A percentile compares a stretch with the other conserved stretches of the same genome.
These are phyloP conservation scores for Buxus sempervirens DNA, from an alignment of 164 flowering plant species.

Conservation along the genomic window DNA sequence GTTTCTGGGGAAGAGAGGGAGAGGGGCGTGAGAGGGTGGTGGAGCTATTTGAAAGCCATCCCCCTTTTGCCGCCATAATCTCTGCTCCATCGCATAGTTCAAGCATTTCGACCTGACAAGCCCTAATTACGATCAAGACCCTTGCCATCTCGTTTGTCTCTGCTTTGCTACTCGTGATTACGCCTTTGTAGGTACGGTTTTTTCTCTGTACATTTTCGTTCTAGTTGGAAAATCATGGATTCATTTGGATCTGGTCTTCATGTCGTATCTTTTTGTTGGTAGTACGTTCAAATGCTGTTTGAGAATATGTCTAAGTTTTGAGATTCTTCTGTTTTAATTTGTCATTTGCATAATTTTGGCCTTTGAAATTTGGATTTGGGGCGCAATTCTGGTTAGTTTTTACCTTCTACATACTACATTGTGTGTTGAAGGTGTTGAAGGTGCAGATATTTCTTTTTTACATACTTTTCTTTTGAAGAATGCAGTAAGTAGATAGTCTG, in stretches of 20 bases:
- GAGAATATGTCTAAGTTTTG: too few species aligned
- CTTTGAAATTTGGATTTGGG: too few species aligned
- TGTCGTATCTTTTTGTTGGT: not conserved
- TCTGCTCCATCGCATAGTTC: not conserved
- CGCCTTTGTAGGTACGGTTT: not conserved
- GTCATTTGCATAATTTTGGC: too few species aligned
- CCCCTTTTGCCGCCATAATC: slow-evolving; percentile 13
- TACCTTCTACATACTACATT: too few species aligned
- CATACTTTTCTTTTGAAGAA: too few species aligned
- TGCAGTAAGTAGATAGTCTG: not conserved
- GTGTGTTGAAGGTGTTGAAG: not conserved
- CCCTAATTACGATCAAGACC: not conserved
- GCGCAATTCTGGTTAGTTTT: too few species aligned
- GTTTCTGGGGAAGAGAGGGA: too few species aligned
- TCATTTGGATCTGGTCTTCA: not conserved
- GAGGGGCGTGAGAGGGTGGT: not conserved
- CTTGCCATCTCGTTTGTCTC: not conserved
- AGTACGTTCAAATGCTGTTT: too few species aligned
- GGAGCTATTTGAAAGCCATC: not conserved
- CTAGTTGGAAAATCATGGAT: too few species aligned
- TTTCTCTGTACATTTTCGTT: not conserved
- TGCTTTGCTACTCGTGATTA: not conserved
- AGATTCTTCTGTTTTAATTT: too few species aligned
- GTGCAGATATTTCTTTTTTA: too few species aligned
- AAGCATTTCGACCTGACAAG: not conserved